These are phyloP conservation scores for Corymbia citriodora DNA, from an alignment of 441 rosid species.

Conservation along the genomic window DNA sequence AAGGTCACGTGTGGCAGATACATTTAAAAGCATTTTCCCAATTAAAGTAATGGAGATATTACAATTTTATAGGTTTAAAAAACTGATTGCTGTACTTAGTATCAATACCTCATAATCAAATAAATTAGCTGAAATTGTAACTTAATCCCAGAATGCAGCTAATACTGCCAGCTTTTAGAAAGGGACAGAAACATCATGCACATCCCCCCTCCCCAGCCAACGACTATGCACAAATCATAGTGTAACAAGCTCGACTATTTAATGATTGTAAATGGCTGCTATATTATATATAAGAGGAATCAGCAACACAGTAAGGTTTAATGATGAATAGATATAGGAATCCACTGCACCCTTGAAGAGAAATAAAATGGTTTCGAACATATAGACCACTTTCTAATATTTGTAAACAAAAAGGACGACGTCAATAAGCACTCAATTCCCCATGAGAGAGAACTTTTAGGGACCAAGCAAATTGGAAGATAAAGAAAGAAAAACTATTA, in stretches of 20 bases:
- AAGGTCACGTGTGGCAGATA: constrained; percentile 4
- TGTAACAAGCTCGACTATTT: background rate
- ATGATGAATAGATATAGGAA: background rate
- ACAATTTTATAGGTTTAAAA: background rate
- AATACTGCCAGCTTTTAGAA: background rate
- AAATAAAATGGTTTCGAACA: background rate
- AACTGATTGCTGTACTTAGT: background rate
- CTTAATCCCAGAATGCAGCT: background rate
- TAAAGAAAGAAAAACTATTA: background rate
- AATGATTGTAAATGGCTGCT: background rate
- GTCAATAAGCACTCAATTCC: background rate
- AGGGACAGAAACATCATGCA: background rate
- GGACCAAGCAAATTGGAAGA: background rate
- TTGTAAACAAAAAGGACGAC: background rate
- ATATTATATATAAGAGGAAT: constrained; percentile 1
- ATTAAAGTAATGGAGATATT: constrained; percentile 1
- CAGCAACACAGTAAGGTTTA: background rate
- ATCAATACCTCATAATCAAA: background rate
- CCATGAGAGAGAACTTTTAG: background rate
- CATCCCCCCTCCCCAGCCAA: background rate
- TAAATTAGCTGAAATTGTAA: constrained; percentile 2
- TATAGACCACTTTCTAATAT: background rate
- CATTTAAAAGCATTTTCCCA: background rate
- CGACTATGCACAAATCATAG: background rate
- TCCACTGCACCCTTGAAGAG: background rate